phyloP scores from a whole-genome alignment of 2,329 filamentous ascomycete genomes.

The Fusarium sp. region DNA sequence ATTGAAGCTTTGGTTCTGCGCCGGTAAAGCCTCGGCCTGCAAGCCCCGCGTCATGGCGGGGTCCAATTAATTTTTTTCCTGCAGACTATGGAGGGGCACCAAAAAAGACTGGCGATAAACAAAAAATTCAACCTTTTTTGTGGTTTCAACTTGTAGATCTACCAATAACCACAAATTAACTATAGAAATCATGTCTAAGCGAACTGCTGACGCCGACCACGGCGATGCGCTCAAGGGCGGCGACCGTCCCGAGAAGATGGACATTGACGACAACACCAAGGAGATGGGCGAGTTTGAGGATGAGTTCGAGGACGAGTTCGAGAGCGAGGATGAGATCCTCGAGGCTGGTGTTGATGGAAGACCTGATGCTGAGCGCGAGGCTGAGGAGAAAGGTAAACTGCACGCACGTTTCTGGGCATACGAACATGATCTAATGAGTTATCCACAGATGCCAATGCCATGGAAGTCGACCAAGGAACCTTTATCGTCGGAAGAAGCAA shows the following conservation, averaged over 20 bases:
- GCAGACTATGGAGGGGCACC: slow-evolving; percentile 38
- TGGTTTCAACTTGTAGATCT: slow-evolving; percentile 16
- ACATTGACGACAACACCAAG: slow-evolving; percentile 69
- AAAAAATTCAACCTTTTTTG: slow-evolving; percentile 36
- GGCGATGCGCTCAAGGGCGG: slow-evolving; percentile 69
- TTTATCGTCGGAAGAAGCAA: slow-evolving; percentile 97
- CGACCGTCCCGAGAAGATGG: slow-evolving; percentile 72
- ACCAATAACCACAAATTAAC: slow-evolving; percentile 1
- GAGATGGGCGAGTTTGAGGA: slow-evolving; percentile 90
- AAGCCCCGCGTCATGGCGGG: slow-evolving; percentile 41
- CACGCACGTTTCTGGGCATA: not conserved
- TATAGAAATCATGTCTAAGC: slow-evolving; percentile 67
- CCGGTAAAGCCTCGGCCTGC: slow-evolving; percentile 37
- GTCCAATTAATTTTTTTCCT: slow-evolving; percentile 39
- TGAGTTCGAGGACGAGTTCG: slow-evolving; percentile 92
- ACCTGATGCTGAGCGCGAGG: slow-evolving; percentile 91
- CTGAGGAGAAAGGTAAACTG: slow-evolving; percentile 76
- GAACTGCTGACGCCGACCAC: slow-evolving; percentile 64
- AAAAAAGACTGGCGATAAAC: slow-evolving; percentile 24
- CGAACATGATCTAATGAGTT: not conserved
- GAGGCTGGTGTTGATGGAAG: slow-evolving; percentile 94
- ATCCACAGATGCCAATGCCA: slow-evolving; percentile 77
- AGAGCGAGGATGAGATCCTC: slow-evolving; percentile 89
- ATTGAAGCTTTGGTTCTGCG: slow-evolving; percentile 5
- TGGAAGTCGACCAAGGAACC: slow-evolving; percentile 93